phyloP scores from a whole-genome alignment of 805 yeast genomes.

The Candida takata region DNA sequence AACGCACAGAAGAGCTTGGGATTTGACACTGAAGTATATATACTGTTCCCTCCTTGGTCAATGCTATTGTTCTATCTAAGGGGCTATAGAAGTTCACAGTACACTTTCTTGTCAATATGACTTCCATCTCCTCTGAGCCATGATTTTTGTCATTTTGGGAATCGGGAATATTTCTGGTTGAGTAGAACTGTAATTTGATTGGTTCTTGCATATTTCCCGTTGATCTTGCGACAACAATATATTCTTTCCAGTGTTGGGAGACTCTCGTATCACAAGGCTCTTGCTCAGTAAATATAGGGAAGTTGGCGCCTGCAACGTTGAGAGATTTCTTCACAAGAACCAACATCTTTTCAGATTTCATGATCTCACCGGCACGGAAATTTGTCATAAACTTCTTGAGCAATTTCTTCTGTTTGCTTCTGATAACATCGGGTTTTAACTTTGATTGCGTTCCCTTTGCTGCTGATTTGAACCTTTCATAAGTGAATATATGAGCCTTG shows the following conservation, averaged over 20 bases:
- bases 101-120: slow-evolving; percentile 25
- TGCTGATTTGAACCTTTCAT: slow-evolving; percentile 21
- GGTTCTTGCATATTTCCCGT: slow-evolving; percentile 48
- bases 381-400: slow-evolving; percentile 25
- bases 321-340: slow-evolving; percentile 46
- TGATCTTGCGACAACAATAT: slow-evolving; percentile 62
- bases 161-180: slow-evolving; percentile 31
- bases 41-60: slow-evolving; percentile 32
- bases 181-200: slow-evolving; percentile 56
- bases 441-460: slow-evolving; percentile 14
- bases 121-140: slow-evolving; percentile 22
- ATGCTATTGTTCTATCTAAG: slow-evolving; percentile 62
- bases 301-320: slow-evolving; percentile 15
- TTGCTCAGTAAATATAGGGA: slow-evolving; percentile 38
- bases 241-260: slow-evolving; percentile 74
- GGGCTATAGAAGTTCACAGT: slow-evolving; percentile 51
- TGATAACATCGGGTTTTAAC: slow-evolving; percentile 8
- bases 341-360: slow-evolving; percentile 62
- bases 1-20: slow-evolving; percentile 45
- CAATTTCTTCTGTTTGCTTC: slow-evolving; percentile 13
- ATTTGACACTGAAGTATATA: slow-evolving; percentile 54
- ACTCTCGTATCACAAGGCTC: slow-evolving; percentile 50
- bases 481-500: slow-evolving; percentile 14
- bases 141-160: slow-evolving; percentile 8
- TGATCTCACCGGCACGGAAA: slow-evolving; percentile 50